Conservation (phyloP, 2,329 filamentous ascomycete species). For the Xylariaceae sp. region DNA sequence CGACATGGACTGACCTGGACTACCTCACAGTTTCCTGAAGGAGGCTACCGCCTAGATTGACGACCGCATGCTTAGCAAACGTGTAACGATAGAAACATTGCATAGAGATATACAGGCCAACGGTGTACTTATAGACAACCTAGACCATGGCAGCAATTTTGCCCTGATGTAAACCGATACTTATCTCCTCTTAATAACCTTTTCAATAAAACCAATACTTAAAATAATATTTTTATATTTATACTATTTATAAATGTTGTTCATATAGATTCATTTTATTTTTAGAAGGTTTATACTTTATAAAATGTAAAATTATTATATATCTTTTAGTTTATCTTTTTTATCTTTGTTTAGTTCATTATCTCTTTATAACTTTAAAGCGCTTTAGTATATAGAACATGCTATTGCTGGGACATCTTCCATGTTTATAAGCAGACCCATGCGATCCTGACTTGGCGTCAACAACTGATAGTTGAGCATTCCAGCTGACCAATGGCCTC, state of each 20-base stretch:
- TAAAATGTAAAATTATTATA: no score
- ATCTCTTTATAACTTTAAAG: no score
- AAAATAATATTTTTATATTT: background rate
- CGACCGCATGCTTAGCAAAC: constrained; percentile 23
- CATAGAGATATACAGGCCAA: constrained; percentile 28
- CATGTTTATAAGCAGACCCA: no score
- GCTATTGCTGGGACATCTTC: no score
- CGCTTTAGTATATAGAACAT: no score
- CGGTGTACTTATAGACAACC: constrained; percentile 32
- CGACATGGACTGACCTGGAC: constrained; percentile 1
- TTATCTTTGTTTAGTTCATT: no score
- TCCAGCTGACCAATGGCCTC: constrained; percentile 34
- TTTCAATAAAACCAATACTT: constrained; percentile 3
- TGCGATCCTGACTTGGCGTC: no score
- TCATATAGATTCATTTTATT: no score
- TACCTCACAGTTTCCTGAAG: constrained; percentile 55
- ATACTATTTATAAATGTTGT: no score
- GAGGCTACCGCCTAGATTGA: constrained; percentile 61
- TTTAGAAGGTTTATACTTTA: no score
- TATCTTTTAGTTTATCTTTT: no score
- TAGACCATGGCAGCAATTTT: constrained; percentile 28
- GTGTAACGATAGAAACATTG: constrained; percentile 32
- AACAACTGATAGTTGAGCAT: background rate
- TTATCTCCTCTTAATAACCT: constrained; percentile 28
- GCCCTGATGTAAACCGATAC: constrained; percentile 25